Evolutionary conservation across 345 rosid genomes (phyloP).

Genomic region (Brassica rapa): DNA sequence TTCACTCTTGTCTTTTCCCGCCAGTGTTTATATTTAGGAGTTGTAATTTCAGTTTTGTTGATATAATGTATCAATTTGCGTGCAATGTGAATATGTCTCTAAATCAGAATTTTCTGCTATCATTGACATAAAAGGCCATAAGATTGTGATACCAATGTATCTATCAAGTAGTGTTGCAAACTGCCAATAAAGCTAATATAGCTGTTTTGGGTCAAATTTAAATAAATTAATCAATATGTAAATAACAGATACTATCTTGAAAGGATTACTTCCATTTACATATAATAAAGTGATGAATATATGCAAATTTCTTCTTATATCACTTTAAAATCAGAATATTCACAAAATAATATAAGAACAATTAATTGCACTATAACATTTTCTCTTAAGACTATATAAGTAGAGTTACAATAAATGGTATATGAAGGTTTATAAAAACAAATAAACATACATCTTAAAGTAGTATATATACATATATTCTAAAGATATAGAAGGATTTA

Average conservation of each 20-base stretch:
- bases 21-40: neutral
- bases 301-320: neutral
- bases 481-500: neutral
- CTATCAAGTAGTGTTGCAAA: constrained; percentile 16
- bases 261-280: neutral
- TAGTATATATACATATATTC: too few species aligned
- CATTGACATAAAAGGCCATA: constrained; percentile 4
- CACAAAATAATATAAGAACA: neutral
- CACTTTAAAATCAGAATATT: neutral
- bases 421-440: neutral
- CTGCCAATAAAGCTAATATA: constrained; percentile 3
- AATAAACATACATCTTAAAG: too few species aligned
- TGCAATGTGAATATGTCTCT: neutral
- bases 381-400: neutral
- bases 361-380: neutral
- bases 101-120: neutral
- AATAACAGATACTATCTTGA: neutral
- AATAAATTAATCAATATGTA: neutral
- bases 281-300: neutral
- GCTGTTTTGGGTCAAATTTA: neutral
- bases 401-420: neutral
- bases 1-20: neutral
- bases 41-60: neutral
- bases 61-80: neutral
- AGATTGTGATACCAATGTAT: constrained; percentile 24